A percentile compares a stretch with the other conserved stretches of the same genome.
Conservation (phyloP, 2,329 filamentous ascomycete genomes). For the Ophiostoma fasciatum region DNA sequence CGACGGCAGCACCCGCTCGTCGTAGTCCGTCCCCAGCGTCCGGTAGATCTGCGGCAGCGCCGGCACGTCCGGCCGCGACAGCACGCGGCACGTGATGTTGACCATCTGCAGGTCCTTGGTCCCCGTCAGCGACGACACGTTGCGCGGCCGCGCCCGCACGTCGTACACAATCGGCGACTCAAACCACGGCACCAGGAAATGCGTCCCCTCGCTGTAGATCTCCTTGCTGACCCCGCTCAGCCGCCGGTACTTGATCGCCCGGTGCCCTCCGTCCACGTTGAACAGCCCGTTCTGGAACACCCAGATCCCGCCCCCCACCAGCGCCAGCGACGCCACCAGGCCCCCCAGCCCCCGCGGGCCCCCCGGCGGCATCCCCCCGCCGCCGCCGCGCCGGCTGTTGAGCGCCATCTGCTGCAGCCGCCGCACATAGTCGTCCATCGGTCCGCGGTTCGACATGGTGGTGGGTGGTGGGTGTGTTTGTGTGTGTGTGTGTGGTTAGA, state of each 20-base stretch:
- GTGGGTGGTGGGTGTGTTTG: background rate
- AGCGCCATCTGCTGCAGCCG: slow-evolving; percentile 34
- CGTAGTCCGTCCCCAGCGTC: slow-evolving; percentile 95
- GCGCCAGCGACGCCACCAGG: slow-evolving; percentile 25
- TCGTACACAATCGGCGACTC: slow-evolving; percentile 96
- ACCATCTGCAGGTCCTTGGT: slow-evolving; percentile 99
- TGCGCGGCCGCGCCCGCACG: slow-evolving; percentile 92
- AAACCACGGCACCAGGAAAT: slow-evolving; percentile 90
- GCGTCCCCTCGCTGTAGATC: slow-evolving; percentile 93
- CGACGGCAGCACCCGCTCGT: slow-evolving; percentile 92
- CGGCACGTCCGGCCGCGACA: slow-evolving; percentile 89
- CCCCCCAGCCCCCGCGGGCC: slow-evolving; percentile 25
- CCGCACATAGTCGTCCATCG: slow-evolving; percentile 35
- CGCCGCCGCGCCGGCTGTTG: slow-evolving; percentile 20
- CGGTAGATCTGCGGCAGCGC: slow-evolving; percentile 96
- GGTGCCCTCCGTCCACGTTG: slow-evolving; percentile 93
- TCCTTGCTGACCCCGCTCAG: slow-evolving; percentile 87
- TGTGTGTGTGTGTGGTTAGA: too few species aligned
- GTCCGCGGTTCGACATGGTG: slow-evolving; percentile 23
- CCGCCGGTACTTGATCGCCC: slow-evolving; percentile 96
- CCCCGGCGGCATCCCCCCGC: slow-evolving; percentile 26
- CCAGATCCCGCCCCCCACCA: slow-evolving; percentile 34
- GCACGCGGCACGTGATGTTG: slow-evolving; percentile 86
- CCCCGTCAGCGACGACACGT: slow-evolving; percentile 89
- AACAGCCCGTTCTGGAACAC: slow-evolving; percentile 48